Evolutionary conservation across 2,329 filamentous ascomycete species (phyloP).

Genomic region (Sphaerostilbella broomeana): DNA sequence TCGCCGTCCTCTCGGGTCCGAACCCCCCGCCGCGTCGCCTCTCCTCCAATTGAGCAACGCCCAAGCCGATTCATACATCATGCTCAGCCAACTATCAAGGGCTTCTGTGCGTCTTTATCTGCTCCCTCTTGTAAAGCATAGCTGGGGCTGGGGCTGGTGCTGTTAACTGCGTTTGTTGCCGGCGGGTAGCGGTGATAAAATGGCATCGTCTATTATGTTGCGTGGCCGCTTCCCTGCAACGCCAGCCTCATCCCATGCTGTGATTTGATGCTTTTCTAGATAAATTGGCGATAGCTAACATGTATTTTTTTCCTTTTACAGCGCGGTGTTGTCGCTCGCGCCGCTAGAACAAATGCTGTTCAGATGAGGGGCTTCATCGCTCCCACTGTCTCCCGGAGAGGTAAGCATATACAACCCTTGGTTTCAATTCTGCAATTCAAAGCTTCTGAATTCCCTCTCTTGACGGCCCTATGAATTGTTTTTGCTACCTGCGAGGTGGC

Average conservation of each 20-base stretch:
- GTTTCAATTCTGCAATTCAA: background rate
- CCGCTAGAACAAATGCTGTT: conserved; percentile 34
- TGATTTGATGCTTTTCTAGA: background rate
- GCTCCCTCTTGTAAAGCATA: no score
- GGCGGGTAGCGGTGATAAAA: no score
- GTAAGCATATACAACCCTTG: conserved; percentile 37
- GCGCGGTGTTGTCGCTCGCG: conserved; percentile 40
- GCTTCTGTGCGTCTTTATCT: conserved; percentile 42
- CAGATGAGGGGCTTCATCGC: conserved; percentile 53
- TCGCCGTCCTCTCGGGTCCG: conserved; percentile 14
- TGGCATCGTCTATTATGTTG: no score
- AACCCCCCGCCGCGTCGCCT: background rate
- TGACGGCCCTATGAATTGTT: no score
- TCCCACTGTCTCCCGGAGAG: conserved; percentile 55
- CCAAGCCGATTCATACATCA: conserved; percentile 36
- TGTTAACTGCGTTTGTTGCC: no score
- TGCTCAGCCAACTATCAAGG: conserved; percentile 51
- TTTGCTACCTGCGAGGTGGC: no score
- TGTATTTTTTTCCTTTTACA: background rate
- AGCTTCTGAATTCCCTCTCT: no score
- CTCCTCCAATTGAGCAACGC: conserved; percentile 38
- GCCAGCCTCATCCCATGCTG: no score
- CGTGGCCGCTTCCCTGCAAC: no score
- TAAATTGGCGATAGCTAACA: conserved; percentile 5
- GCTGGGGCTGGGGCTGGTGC: no score